Conservation (phyloP, 306 rosid genomes). For the Delonix regia region DNA sequence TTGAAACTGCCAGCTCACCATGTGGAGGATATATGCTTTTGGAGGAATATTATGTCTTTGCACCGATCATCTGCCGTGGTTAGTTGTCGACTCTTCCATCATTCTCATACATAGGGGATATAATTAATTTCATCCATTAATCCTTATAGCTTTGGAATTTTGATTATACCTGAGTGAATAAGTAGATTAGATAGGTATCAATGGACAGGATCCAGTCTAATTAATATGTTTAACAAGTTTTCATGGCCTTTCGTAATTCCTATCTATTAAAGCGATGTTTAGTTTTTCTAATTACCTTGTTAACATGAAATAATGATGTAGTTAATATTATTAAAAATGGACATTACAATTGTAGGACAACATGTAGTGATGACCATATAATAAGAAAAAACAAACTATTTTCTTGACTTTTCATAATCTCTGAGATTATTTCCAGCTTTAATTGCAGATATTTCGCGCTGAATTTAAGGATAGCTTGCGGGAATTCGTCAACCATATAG, state of each 20-base stretch:
- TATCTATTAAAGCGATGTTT: not conserved
- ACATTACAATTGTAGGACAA: too few species aligned
- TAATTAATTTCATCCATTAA: not conserved
- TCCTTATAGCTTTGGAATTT: too few species aligned
- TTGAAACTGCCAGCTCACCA: slow-evolving; percentile 19
- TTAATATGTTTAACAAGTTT: not conserved
- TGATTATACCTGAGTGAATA: too few species aligned
- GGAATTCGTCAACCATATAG: not conserved
- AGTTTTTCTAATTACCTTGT: not conserved
- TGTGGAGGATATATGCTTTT: slow-evolving; percentile 10
- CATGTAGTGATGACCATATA: too few species aligned
- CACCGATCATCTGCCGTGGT: not conserved
- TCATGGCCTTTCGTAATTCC: not conserved
- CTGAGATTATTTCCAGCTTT: not conserved
- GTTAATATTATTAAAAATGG: too few species aligned
- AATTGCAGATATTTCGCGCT: not conserved
- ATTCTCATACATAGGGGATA: not conserved
- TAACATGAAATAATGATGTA: too few species aligned
- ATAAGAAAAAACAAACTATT: too few species aligned
- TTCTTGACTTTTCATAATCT: not conserved
- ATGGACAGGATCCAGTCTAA: not conserved
- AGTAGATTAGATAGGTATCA: not conserved
- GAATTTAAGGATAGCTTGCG: not conserved
- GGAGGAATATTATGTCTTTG: too few species aligned
- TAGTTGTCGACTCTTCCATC: not conserved